Base-by-base conservation (phyloP, 2,329 filamentous ascomycete species). In the Dactylellina leptospora region DNA sequence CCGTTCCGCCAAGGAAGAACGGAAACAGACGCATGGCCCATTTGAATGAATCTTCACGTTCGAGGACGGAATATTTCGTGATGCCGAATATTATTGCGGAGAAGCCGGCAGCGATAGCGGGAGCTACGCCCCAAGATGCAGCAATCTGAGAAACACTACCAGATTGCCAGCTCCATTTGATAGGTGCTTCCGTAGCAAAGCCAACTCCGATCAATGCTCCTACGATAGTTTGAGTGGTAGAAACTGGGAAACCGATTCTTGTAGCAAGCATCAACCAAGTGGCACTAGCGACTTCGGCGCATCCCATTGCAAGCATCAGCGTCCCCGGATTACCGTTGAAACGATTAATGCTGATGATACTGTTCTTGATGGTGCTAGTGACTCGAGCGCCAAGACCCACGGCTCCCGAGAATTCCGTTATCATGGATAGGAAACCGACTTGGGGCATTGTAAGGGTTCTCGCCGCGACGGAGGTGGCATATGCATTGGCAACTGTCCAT, bases 381-480 rank as follows among this genome's bases (percentile, higher is more conserved):
- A 88, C 91, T 76, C 88, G 85, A 36, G 88, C 86, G 58, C 88
- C 88, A 73, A 90, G 87, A 1, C 86, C 83, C 76, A 90, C 82
- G 73, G 88, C 88, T 47, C 88, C 88, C 47, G 86, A 79, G 79
- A 90, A 82, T 79, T 91, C 88, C 79, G 90, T 90, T 73, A 90
- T 79, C 53, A 85, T 84, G 48, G 87, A 85, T 48, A 89, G 81
- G 30, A 88, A 75, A 86, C 89, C 88, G 75, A 87, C 88, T 80
- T 88, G 86, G 75, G 85, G 80, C 81, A 90, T 89, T 1, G 87
- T 83, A 77, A 91, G 83, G 75, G 90, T 92, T 60, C 90, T 82
- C 13, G 90, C 92, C 20, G 90, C 92, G 70, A 93, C 90, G 76
- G 86, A 89, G 75, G 90, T 93, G 5, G 90, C 90, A 88, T 89